These are phyloP conservation scores for Oryza nivara DNA, from an alignment of 176 grass and related monocot genomes.

Conservation along the genomic window DNA sequence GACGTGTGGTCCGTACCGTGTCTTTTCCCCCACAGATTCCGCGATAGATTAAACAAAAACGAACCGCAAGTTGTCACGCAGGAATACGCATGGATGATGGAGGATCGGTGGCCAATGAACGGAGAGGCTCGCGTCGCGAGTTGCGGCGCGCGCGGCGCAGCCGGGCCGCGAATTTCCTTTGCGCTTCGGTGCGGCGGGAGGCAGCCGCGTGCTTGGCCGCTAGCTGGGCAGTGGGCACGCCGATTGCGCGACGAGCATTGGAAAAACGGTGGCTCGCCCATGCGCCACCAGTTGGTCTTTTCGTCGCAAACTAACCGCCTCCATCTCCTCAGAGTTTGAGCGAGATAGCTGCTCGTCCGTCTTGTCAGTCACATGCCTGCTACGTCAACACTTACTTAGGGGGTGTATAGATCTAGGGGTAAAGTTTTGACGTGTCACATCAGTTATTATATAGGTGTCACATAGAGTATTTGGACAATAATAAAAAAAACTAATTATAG, in stretches of 20 bases:
- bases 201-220: not conserved
- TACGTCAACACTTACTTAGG: not conserved
- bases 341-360: not conserved
- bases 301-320: not conserved
- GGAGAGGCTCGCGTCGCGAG: not conserved
- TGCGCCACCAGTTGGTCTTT: not conserved
- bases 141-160: not conserved
- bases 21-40: not conserved
- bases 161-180: not conserved
- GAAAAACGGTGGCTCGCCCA: not conserved
- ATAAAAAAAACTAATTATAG: too few relatives aligned
- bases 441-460: too few relatives aligned
- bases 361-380: conserved; percentile 13
- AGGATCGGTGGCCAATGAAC: not conserved
- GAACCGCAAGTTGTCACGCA: not conserved
- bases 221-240: not conserved
- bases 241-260: not conserved
- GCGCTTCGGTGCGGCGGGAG: not conserved
- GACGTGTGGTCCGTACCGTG: not conserved
- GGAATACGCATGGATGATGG: not conserved
- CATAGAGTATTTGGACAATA: too few relatives aligned
- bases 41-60: conserved; percentile 20
- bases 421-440: too few relatives aligned
- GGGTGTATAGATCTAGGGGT: too few relatives aligned
- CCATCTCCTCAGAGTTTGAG: conserved; percentile 3